phyloP scores from a whole-genome alignment of 495 filamentous ascomycete genomes.

The Monascus purpureus region DNA sequence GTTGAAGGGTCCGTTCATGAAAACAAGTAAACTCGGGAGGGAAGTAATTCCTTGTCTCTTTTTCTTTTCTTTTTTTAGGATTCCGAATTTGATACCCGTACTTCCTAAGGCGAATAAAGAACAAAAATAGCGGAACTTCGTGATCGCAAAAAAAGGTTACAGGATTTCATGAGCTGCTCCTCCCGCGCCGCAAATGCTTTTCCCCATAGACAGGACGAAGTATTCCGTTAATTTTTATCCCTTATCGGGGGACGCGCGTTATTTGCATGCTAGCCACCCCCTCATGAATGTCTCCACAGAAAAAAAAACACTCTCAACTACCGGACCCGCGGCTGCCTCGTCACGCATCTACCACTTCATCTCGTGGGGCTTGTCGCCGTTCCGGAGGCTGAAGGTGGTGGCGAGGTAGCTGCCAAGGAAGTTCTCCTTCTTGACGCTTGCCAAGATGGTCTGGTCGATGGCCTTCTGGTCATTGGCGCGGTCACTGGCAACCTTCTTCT shows the following conservation, averaged over 20 bases:
- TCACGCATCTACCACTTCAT: slow-evolving; percentile 69
- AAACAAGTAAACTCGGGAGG: background rate
- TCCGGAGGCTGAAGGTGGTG: slow-evolving; percentile 87
- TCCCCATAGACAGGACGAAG: slow-evolving; percentile 1
- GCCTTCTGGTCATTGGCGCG: slow-evolving; percentile 95
- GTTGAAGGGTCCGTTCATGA: background rate
- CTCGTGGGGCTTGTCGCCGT: slow-evolving; percentile 96
- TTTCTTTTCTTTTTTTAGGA: background rate
- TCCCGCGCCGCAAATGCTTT: slow-evolving; percentile 15
- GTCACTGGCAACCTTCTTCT: slow-evolving; percentile 82
- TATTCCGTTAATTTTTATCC: background rate
- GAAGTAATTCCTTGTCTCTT: background rate
- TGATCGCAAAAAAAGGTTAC: slow-evolving; percentile 23
- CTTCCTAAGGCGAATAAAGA: slow-evolving; percentile 9
- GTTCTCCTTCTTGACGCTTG: slow-evolving; percentile 90
- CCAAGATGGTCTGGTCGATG: slow-evolving; percentile 83
- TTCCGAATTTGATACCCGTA: slow-evolving; percentile 2
- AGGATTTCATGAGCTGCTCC: slow-evolving; percentile 25
- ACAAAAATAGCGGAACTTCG: slow-evolving; percentile 22
- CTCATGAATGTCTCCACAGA: slow-evolving; percentile 30
- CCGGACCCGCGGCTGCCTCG: slow-evolving; percentile 34
- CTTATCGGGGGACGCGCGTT: slow-evolving; percentile 12
- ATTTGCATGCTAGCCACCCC: slow-evolving; percentile 30
- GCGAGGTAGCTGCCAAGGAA: slow-evolving; percentile 79
- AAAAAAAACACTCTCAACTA: slow-evolving; percentile 11